Percentiles rank a stretch among this genome's conserved stretches.
Conservation (phyloP, 2,329 filamentous ascomycete species). For the Aspergillus phoenicis region DNA sequence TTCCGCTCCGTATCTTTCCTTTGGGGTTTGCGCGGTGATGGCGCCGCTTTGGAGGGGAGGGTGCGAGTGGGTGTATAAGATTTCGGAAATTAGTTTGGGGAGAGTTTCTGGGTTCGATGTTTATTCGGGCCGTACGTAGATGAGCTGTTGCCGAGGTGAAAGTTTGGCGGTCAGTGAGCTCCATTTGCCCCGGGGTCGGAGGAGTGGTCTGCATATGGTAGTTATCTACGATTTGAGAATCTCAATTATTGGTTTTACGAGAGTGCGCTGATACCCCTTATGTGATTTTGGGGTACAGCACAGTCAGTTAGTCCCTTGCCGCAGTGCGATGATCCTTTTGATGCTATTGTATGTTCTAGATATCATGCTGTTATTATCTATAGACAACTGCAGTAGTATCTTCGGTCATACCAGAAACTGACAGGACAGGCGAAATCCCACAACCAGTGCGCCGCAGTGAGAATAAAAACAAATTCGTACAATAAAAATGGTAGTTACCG, state of each 20-base stretch:
- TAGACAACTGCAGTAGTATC: conserved; percentile 14
- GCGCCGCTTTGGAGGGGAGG: not conserved
- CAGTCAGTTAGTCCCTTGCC: not conserved
- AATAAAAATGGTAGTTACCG: conserved; percentile 9
- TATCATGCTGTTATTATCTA: conserved; percentile 12
- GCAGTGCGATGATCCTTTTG: not conserved
- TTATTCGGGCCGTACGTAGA: not conserved
- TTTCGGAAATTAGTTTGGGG: not conserved
- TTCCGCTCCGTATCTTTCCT: not conserved
- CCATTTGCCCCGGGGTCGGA: not conserved
- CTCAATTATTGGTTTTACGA: not conserved
- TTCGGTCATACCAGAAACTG: not conserved
- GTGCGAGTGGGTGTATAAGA: not conserved
- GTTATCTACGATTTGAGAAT: not conserved
- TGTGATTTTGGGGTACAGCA: not conserved
- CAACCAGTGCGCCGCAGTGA: conserved; percentile 5
- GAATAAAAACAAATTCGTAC: conserved; percentile 15
- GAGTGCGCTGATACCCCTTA: too few relatives aligned
- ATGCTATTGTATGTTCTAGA: conserved; percentile 1
- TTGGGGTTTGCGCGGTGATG: not conserved
- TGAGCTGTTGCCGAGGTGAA: conserved; percentile 19
- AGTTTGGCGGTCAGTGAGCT: conserved; percentile 13
- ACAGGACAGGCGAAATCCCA: conserved; percentile 17
- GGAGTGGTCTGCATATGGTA: not conserved
- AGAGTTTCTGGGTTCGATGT: not conserved